These are phyloP conservation scores for Lumnitzera littorea DNA, from an alignment of 345 rosid species.

Conservation along the genomic window DNA sequence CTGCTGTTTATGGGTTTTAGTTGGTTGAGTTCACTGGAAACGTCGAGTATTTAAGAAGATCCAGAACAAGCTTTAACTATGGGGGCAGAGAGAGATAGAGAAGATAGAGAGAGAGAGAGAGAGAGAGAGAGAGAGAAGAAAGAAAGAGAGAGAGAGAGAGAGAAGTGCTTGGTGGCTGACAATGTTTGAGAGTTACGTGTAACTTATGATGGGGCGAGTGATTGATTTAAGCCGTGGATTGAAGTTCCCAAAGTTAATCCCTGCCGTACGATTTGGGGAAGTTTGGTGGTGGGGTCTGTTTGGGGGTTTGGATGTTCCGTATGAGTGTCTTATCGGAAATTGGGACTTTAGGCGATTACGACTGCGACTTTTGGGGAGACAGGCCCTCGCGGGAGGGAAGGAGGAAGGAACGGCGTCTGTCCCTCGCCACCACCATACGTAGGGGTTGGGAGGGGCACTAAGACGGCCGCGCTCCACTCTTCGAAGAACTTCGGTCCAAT, in stretches of 20 bases:
- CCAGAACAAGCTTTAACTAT: neutral
- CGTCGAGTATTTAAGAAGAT: too few species aligned
- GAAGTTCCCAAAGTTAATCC: neutral
- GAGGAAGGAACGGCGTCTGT: too few species aligned
- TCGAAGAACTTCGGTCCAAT: too few species aligned
- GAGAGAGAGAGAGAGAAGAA: neutral
- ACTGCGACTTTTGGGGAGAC: conserved; percentile 30
- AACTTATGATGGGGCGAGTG: conserved; percentile 2
- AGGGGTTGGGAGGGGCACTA: too few species aligned
- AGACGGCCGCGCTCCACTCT: too few species aligned
- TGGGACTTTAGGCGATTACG: conserved; percentile 8
- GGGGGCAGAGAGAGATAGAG: neutral
- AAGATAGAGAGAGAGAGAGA: conserved; percentile 2
- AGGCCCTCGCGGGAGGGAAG: neutral
- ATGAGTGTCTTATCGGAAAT: conserved; percentile 19
- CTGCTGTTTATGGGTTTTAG: too few species aligned
- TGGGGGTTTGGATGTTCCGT: neutral
- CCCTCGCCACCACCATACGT: too few species aligned
- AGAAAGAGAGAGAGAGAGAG: neutral
- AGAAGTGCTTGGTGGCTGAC: neutral
- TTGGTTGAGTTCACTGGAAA: too few species aligned
- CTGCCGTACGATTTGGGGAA: neutral
- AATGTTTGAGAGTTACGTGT: neutral
- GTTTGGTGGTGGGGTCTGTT: conserved; percentile 6
- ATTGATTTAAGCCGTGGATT: too few species aligned